Evolutionary conservation across 2,329 filamentous ascomycete species (phyloP), one percentile per base, ranked within the genome.

Genomic region (Arthrocladium fulminans): DNA sequence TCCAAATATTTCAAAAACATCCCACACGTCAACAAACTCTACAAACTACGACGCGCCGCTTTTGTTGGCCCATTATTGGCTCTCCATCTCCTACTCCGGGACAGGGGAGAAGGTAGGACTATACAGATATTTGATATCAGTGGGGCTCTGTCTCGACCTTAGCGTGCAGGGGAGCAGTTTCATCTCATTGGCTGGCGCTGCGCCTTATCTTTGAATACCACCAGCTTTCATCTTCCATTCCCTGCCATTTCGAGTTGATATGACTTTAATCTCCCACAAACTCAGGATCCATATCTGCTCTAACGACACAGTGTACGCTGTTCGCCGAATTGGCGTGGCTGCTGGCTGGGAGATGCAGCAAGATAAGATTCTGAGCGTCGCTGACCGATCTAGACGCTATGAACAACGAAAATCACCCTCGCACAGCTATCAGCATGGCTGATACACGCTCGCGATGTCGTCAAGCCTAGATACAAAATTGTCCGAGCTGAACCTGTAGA

Each of bases 61-160:
- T n/a, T n/a, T n/a, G n/a, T n/a, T n/a, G n/a, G n/a, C n/a, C n/a
- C n/a, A n/a, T n/a, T n/a, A n/a, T n/a, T n/a, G n/a, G n/a, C n/a
- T n/a, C n/a, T n/a, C n/a, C n/a, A n/a, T n/a, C n/a, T n/a, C n/a
- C n/a, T n/a, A n/a, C n/a, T n/a, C n/a, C n/a, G n/a, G n/a, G n/a
- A n/a, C n/a, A n/a, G n/a, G n/a, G n/a, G n/a, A n/a, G n/a, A n/a
- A n/a, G n/a, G n/a, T n/a, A n/a, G n/a, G n/a, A n/a, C n/a, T n/a
- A n/a, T n/a, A n/a, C n/a, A n/a, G n/a, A n/a, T n/a, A n/a, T 15
- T 24, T 40, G 37, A 40, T 40, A 40, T 24, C 37, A 40, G 22
- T 35, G 32, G 32, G 32, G 32, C 32, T 15, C 32, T n/a, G 32
- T 15, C 15, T 22, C 17, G 8, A 22, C 6, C 37, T 23, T 40